phyloP scores from a whole-genome alignment of 2,329 filamentous ascomycete species.

The Neoarthrinium moseri region DNA sequence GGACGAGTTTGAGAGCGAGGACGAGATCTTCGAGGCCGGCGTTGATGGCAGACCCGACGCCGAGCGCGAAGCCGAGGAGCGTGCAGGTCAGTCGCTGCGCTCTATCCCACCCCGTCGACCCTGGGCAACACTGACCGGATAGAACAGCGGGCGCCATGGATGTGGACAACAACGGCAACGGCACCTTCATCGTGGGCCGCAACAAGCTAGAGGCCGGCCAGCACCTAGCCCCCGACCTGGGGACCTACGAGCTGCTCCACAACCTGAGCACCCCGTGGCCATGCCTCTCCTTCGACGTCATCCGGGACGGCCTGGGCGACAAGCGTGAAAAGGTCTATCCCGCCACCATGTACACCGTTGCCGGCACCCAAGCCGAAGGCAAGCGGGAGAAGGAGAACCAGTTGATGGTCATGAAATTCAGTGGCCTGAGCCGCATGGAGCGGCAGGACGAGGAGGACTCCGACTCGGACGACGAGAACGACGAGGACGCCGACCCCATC shows the following conservation, averaged over 20 bases:
- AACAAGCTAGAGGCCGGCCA: slow-evolving; percentile 89
- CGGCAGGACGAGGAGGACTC: slow-evolving; percentile 65
- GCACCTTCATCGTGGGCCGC: slow-evolving; percentile 93
- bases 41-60: slow-evolving; percentile 91
- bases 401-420: slow-evolving; percentile 95
- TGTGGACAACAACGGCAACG: slow-evolving; percentile 65
- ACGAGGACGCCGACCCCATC: slow-evolving; percentile 81
- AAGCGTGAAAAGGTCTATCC: slow-evolving; percentile 85
- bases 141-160: slow-evolving; percentile 72
- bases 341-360: slow-evolving; percentile 90
- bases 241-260: slow-evolving; percentile 98
- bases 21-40: slow-evolving; percentile 91
- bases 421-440: slow-evolving; percentile 85
- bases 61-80: slow-evolving; percentile 88
- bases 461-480: slow-evolving; percentile 69
- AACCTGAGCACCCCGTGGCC: slow-evolving; percentile 93
- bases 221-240: slow-evolving; percentile 84
- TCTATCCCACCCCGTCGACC: too few species aligned
- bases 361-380: slow-evolving; percentile 87
- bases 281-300: slow-evolving; percentile 91
- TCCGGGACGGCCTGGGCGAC: slow-evolving; percentile 83
- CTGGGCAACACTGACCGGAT: neutral
- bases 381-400: slow-evolving; percentile 80
- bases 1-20: slow-evolving; percentile 83
- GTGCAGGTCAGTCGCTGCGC: slow-evolving; percentile 50